Conservation (phyloP, 768 basidiomycete genomes). For the Boletus reticulatus region DNA sequence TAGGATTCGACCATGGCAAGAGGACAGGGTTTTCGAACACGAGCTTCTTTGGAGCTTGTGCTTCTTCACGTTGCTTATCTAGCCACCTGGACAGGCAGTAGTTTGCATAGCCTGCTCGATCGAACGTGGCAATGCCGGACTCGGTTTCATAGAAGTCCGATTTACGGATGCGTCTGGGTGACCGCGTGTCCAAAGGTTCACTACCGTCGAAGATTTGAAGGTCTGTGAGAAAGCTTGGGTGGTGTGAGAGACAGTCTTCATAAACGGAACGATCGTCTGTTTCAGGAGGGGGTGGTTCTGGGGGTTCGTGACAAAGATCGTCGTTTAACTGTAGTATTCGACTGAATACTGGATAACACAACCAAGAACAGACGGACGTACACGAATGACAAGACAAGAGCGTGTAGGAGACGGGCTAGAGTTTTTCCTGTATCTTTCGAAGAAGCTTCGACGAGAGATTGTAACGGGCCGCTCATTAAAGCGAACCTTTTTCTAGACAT, state of each 20-base stretch:
- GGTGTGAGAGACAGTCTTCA: constrained; percentile 27
- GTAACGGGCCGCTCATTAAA: constrained; percentile 27
- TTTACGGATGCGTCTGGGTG: constrained; percentile 6
- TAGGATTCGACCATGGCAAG: constrained; percentile 17
- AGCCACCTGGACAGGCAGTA: constrained; percentile 26
- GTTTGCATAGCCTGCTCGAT: constrained; percentile 23
- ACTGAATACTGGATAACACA: not conserved
- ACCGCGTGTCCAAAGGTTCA: constrained; percentile 4
- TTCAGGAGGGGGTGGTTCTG: not conserved
- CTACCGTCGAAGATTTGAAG: constrained; percentile 17
- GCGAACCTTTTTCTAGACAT: constrained; percentile 23
- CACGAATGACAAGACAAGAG: constrained; percentile 29
- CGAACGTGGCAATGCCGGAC: constrained; percentile 25
- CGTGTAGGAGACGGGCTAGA: constrained; percentile 18
- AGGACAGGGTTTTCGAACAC: constrained; percentile 21
- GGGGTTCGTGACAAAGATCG: not conserved
- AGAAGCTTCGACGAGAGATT: constrained; percentile 18
- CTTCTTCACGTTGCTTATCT: constrained; percentile 28
- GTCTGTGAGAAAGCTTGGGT: constrained; percentile 19
- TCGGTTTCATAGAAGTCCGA: constrained; percentile 31
- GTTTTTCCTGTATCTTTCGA: constrained; percentile 13
- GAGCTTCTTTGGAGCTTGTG: constrained; percentile 13
- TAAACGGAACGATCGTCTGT: constrained; percentile 24
- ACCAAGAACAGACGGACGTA: constrained; percentile 5
- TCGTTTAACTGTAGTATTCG: constrained; percentile 12